Evolutionary conservation across 2,329 filamentous ascomycete genomes (phyloP), one percentile per base, ranked within the genome.

Genomic region (Emergomyces orientalis): DNA sequence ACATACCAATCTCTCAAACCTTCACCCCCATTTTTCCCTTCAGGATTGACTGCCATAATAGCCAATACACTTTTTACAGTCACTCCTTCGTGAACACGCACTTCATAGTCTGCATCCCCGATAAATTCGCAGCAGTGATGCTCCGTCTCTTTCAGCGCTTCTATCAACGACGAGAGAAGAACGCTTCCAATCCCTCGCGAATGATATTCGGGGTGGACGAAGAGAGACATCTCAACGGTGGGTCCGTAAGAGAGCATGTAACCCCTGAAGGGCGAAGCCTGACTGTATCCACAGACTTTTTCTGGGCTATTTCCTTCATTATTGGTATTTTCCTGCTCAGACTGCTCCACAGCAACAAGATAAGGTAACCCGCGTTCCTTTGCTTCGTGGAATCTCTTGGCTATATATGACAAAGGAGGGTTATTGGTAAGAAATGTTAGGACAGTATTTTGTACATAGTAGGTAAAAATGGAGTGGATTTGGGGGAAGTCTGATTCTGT

Each of bases 211-310:
- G 72, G 74, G 63, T 75, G 74, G 56, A 76, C 71, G 63, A 77
- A 77, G 14, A 78, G 66, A 0, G 71, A 72, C 7, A 78, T 66
- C 63, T 79, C 76, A 9, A 77, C 76, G 0, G 76, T 76, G 8
- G 75, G 71, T 14, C 70, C 73, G 64, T 78, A 78, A 1, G 73
- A 73, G 25, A 72, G 65, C 67, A 75, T 69, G 32, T 68, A 67
- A 5, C 70, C 71, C 2, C 75, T 71, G 62, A 75, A 79, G 2
- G 71, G 71, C 6, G 71, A 71, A 32, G 72, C 69, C 43, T 71
- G 77, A 37, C 70, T 65, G 63, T 74, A 78, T 27, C 75, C 75
- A 13, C 75, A 61, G 1, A 76, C 66, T 4, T 67, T 57, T 11
- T 63, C 62, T 17, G 59, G 49, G 9, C 51, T 56, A 52, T 64